Base-by-base conservation (phyloP, 1,284 basidiomycete species). In the Melampsora abietis-canadensis region DNA sequence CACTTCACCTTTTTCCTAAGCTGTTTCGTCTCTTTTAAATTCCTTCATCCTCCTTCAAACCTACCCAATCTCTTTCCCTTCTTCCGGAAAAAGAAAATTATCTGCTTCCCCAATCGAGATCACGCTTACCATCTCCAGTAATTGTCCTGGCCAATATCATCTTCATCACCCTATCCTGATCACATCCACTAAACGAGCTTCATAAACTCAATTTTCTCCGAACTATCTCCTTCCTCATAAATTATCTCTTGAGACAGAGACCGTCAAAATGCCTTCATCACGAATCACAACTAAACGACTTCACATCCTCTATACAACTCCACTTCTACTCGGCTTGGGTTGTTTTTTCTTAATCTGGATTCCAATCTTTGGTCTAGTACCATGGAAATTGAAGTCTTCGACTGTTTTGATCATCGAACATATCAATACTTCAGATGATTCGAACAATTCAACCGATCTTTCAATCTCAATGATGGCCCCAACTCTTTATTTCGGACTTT, bases 401-500 rank as follows among this genome's bases (percentile, higher is more conserved):
- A 64, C 68, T 48, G 47, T 72, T 17, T 40, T 72, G 46, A 51
- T 48, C 21, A 44, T 72, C 17, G 59, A 72, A 54, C 61, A 61
- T 34, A 0, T 31, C 30, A 21, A 12, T n/a, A 17, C 60, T 12
- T n/a, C 60, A 5, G 37, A n/a, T 7, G 34, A 60, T 57, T 51
- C 60, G 12, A 61, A 65, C 30, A 31, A 40, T 37, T 31, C 31
- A n/a, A 34, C 21, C 27, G 48, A 72, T 57, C 14, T 48, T 61
- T 51, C 31, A n/a, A 57, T 48, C 46, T 51, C 31, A n/a, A 57
- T 21, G 21, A 57, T 21, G 1, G 51, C 21, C 10, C 51, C 51
- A 27, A 57, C 51, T 14, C 51, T 72, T 51, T 61, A 72, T 61
- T 72, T 72, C 57, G 68, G 68, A n/a, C 40, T 72, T n/a, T 40